Conservation (phyloP, 805 yeast species). For the Cyberlindnera americana region DNA sequence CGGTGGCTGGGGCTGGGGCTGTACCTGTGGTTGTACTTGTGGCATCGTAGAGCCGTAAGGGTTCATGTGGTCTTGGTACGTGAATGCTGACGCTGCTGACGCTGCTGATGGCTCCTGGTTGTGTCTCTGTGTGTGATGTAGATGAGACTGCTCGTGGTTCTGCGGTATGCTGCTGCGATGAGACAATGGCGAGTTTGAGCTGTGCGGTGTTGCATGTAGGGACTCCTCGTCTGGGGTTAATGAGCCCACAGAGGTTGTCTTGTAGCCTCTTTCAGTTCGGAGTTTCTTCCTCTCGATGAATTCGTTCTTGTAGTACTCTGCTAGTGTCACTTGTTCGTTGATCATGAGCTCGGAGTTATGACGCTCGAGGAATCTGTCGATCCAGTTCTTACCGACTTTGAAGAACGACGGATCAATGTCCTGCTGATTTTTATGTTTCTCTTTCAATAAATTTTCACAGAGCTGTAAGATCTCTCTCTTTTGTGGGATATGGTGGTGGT, state of each 20-base stretch:
- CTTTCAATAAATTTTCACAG: conserved; percentile 24
- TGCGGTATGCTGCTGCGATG: neutral
- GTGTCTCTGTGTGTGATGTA: conserved; percentile 1
- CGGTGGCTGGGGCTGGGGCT: conserved; percentile 3
- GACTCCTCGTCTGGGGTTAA: conserved; percentile 18
- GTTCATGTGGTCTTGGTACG: conserved; percentile 3
- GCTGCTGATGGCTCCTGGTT: conserved; percentile 3
- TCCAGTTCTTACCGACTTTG: conserved; percentile 31
- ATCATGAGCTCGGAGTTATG: conserved; percentile 27
- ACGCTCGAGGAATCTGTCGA: conserved; percentile 28
- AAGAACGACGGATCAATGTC: conserved; percentile 13
- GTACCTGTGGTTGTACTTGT: conserved; percentile 4
- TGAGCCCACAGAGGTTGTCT: conserved; percentile 10
- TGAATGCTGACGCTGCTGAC: neutral
- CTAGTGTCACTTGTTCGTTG: conserved; percentile 19
- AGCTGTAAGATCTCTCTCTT: conserved; percentile 25
- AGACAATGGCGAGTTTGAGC: conserved; percentile 4
- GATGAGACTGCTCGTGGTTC: neutral
- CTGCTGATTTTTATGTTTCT: conserved; percentile 19
- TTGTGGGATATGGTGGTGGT: conserved; percentile 24
- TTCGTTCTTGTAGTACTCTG: conserved; percentile 28
- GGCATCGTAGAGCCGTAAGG: neutral
- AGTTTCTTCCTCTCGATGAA: conserved; percentile 26
- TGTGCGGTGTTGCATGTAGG: conserved; percentile 5
- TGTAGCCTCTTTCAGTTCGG: conserved; percentile 22